Conservation (phyloP, 1,139 yeast species). For the Yamadazyma aaseri region DNA sequence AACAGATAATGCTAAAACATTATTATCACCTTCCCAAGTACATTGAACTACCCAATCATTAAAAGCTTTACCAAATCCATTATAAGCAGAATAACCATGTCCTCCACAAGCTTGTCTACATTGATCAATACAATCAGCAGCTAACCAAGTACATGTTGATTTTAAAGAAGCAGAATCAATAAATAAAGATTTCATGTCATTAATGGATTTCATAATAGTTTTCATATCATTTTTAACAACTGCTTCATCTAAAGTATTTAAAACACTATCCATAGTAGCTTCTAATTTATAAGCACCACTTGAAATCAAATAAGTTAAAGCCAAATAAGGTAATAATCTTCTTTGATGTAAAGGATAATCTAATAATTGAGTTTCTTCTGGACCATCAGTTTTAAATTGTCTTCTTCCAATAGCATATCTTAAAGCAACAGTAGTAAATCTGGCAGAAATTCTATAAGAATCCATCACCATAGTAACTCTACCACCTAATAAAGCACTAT, state of each 20-base stretch:
- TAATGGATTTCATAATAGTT: slow-evolving; percentile 49
- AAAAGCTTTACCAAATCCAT: slow-evolving; percentile 86
- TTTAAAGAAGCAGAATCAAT: slow-evolving; percentile 86
- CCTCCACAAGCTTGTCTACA: slow-evolving; percentile 97
- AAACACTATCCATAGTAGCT: slow-evolving; percentile 50
- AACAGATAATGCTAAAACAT: slow-evolving; percentile 76
- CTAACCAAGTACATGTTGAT: slow-evolving; percentile 87
- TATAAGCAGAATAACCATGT: slow-evolving; percentile 88
- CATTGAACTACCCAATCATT: slow-evolving; percentile 95
- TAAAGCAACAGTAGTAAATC: slow-evolving; percentile 79
- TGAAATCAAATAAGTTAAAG: slow-evolving; percentile 75
- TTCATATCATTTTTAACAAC: slow-evolving; percentile 43
- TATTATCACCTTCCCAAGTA: slow-evolving; percentile 98
- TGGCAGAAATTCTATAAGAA: slow-evolving; percentile 76
- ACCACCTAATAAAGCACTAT: slow-evolving; percentile 84
- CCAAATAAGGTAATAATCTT: slow-evolving; percentile 76
- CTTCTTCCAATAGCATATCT: slow-evolving; percentile 89
- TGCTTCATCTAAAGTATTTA: slow-evolving; percentile 55
- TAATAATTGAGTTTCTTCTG: slow-evolving; percentile 61
- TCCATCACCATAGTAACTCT: slow-evolving; percentile 88
- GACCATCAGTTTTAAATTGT: slow-evolving; percentile 59
- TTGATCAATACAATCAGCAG: slow-evolving; percentile 78
- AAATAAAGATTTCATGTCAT: slow-evolving; percentile 72
- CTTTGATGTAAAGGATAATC: slow-evolving; percentile 87
- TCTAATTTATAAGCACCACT: slow-evolving; percentile 70